Base-by-base conservation (phyloP, 306 rosid genomes). In the Medicago ruthenica region DNA sequence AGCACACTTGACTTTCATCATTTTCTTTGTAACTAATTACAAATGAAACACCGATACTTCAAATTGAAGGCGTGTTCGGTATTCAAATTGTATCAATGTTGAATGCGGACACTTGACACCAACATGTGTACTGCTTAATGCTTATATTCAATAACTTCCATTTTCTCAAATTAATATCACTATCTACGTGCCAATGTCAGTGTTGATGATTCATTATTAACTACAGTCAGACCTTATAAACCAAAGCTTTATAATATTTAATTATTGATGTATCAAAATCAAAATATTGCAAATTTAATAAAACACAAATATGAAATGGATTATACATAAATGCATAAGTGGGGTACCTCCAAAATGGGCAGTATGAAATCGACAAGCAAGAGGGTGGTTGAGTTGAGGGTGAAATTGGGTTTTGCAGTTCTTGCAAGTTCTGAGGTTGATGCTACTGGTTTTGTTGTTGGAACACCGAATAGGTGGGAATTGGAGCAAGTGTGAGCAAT, bases 271-370 rank as follows among this genome's bases (percentile, higher is more conserved):
- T n/a, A 61, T 27, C 42, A 60, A 27, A 13, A 31, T 31, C 21
- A 60, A 60, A 27, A 60, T 6, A 60, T 60, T 60, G 41, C 6
- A 12, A 60, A 60, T 3, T 34, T 34, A 34, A 34, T 34, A 5
- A 34, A 34, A 34, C 0, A 34, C 7, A 34, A 34, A 34, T 31
- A 5, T 31, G 6, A 31, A 3, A 27, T 24, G 66, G 66, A 60
- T 60, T 27, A 27, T 14, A 31, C 20, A 14, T 61, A 14, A 60
- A 61, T n/a, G 2, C 21, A 31, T 31, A 61, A 8, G 67, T 8
- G 67, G 44, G 21, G 34, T 81, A 91, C 98, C 98, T 71, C 98
- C 98, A 81, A 83, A 94, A 83, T 94, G 98, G 65, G 98, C 89
- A 16, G 97, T 84, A 88, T 94, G 98, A 80, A 83, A 94, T 67